These are phyloP conservation scores for Tilletiopsis washingtonensis DNA, from an alignment of 1,284 basidiomycete species.

Conservation along the genomic window DNA sequence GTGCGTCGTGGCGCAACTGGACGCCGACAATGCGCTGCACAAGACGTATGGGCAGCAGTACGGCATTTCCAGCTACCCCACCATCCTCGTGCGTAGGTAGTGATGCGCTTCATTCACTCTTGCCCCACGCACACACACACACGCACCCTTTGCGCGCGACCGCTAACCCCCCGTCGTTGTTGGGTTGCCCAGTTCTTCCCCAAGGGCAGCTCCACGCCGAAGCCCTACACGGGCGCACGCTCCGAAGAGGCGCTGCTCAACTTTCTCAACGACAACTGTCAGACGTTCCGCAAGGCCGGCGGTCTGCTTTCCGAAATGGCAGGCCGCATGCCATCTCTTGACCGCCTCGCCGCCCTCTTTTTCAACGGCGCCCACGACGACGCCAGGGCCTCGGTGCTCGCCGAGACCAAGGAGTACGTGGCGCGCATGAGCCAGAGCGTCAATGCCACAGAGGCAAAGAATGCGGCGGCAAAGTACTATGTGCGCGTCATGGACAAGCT, in stretches of 20 bases:
- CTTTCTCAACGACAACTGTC: slow-evolving; percentile 73
- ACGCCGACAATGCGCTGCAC: slow-evolving; percentile 78
- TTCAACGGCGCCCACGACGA: slow-evolving; percentile 56
- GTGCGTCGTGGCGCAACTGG: slow-evolving; percentile 79
- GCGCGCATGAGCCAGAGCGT: slow-evolving; percentile 20
- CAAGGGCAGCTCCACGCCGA: slow-evolving; percentile 57
- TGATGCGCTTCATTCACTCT: neutral
- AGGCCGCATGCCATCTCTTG: slow-evolving; percentile 70
- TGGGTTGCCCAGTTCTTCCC: slow-evolving; percentile 80
- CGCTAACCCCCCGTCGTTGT: slow-evolving; percentile 2
- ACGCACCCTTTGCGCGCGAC: neutral
- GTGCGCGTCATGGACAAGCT: slow-evolving; percentile 75
- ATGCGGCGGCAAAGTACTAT: slow-evolving; percentile 66
- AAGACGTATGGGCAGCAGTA: slow-evolving; percentile 66
- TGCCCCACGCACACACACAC: neutral
- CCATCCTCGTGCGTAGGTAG: slow-evolving; percentile 53
- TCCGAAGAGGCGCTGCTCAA: slow-evolving; percentile 60
- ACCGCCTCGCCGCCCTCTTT: slow-evolving; percentile 70
- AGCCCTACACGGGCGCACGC: slow-evolving; percentile 63
- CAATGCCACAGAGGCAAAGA: slow-evolving; percentile 42
- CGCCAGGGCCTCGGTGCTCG: slow-evolving; percentile 56
- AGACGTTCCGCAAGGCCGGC: slow-evolving; percentile 70
- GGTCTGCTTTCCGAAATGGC: slow-evolving; percentile 74
- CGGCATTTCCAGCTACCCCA: slow-evolving; percentile 67
- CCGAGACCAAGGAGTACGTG: slow-evolving; percentile 52